phyloP scores from a whole-genome alignment of 805 yeast genomes.

The Ogataea dorogensis region DNA sequence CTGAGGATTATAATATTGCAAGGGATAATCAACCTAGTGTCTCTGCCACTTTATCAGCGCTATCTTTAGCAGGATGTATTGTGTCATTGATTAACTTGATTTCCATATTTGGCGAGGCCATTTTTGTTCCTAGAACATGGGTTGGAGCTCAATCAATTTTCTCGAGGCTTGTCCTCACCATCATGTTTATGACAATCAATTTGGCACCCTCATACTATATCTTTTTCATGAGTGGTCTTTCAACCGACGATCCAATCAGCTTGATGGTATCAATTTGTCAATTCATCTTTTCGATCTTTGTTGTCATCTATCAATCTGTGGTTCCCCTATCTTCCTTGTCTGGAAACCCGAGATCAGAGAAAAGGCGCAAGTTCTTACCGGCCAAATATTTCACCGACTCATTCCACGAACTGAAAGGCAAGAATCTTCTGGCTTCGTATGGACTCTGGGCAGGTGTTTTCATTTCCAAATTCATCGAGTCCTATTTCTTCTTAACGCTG shows the following conservation, averaged over 20 bases:
- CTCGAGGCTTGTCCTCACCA: conserved; percentile 44
- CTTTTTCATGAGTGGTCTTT: conserved; percentile 39
- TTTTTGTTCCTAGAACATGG: conserved; percentile 70
- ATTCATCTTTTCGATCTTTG: conserved; percentile 50
- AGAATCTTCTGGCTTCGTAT: conserved; percentile 58
- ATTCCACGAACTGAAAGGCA: conserved; percentile 51
- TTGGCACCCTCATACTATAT: conserved; percentile 53
- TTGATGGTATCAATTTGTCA: conserved; percentile 52
- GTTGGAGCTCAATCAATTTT: conserved; percentile 65
- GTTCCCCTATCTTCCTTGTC: conserved; percentile 62
- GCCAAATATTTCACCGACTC: conserved; percentile 59
- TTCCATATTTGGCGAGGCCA: conserved; percentile 55
- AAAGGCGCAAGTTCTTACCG: conserved; percentile 47
- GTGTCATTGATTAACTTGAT: conserved; percentile 55
- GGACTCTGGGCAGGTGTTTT: conserved; percentile 71
- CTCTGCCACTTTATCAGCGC: conserved; percentile 52
- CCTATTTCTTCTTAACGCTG: conserved; percentile 73
- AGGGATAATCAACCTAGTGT: conserved; percentile 59
- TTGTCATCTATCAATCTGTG: conserved; percentile 56
- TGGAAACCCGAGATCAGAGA: conserved; percentile 36
- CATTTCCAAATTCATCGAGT: conserved; percentile 66
- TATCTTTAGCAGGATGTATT: conserved; percentile 67
- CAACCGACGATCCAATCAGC: conserved; percentile 34
- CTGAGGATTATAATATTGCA: conserved; percentile 51
- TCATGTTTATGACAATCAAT: conserved; percentile 43